Base-by-base conservation (phyloP, 2,329 filamentous ascomycete species). In the Sporothrix brunneoviolacea region DNA sequence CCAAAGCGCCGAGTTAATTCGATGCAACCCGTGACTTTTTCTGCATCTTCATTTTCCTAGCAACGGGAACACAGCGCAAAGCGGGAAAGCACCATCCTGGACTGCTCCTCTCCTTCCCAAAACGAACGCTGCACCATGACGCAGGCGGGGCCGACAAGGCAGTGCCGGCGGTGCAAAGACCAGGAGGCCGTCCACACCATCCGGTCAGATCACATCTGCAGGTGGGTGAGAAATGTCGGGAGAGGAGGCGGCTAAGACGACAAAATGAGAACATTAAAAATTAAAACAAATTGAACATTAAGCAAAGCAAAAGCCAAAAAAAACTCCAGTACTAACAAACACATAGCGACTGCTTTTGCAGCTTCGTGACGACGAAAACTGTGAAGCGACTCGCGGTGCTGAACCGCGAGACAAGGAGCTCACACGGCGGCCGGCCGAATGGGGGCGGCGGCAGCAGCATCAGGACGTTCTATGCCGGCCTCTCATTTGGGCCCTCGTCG, bases 401-500 rank as follows among this genome's bases (percentile, higher is more conserved):
- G 7, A 74, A 73, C 60, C 72, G 71, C 37, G 74, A 79, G 50
- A 73, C 68, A 45, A 5, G 47, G 15, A 22, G 35, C 32, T 40
- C 37, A 12, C 41, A 50, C 22, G 44, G 35, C 18, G 35, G 44
- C 1, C 42, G 64, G 9, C 41, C 36, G 2, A 16, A 32, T n/a
- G 36, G 41, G 8, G 28, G 27, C 12, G 36, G 24, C 4, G 12
- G 27, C 27, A 60, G 54, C 30, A 21, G 24, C 24, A 39, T 78
- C 62, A 63, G 79, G 63, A 61, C 64, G 28, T 78, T 95, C 42
- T 71, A 95, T 16, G 71, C 95, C 18, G 88, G 90, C 6, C 71
- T 96, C 2, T 95, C 91, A 0, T 84, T 89, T 60, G 91, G 93
- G 1, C 72, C 86, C 2, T 93, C 87, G 1, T 97, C 91, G 0